Percentiles rank a stretch among this genome's conserved stretches.
Conservation (phyloP, 2,329 filamentous ascomycete species). For the Aspergillus uvarum region DNA sequence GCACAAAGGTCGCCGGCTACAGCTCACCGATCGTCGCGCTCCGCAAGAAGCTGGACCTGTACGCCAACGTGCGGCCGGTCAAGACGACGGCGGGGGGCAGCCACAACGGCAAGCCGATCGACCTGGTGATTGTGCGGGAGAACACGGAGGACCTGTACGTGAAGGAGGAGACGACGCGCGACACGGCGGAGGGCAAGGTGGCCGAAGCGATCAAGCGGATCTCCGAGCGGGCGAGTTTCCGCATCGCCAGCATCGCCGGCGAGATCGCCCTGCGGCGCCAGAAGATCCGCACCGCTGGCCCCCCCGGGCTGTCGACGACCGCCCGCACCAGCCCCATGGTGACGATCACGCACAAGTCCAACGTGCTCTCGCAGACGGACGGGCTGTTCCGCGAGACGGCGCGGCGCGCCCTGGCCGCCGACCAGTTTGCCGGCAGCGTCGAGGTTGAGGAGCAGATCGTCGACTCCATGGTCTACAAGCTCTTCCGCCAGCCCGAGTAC, state of each 20-base stretch:
- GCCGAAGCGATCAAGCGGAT: constrained; percentile 99
- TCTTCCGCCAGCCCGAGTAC: constrained; percentile 89
- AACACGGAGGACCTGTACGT: constrained; percentile 99
- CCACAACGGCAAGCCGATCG: constrained; percentile 62
- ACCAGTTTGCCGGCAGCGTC: constrained; percentile 61
- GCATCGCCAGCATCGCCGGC: constrained; percentile 90
- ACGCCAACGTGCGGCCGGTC: constrained; percentile 95
- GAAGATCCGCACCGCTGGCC: constrained; percentile 65
- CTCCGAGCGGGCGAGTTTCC: constrained; percentile 75
- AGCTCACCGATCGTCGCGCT: constrained; percentile 95
- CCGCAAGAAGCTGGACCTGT: constrained; percentile 90
- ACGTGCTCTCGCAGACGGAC: constrained; percentile 94
- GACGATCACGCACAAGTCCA: constrained; percentile 97
- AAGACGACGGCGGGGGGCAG: constrained; percentile 66
- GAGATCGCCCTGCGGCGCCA: constrained; percentile 89
- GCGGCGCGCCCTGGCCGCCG: constrained; percentile 66
- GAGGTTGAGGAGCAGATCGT: constrained; percentile 95
- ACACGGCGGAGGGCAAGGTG: constrained; percentile 71
- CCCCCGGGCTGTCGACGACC: constrained; percentile 44
- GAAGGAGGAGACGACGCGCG: constrained; percentile 87
- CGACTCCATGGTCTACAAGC: constrained; percentile 99
- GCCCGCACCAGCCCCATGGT: constrained; percentile 69
- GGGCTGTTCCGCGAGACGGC: constrained; percentile 86
- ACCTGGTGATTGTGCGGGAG: constrained; percentile 97
- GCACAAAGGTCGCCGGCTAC: constrained; percentile 88